phyloP scores from a whole-genome alignment of 176 grass and related monocot genomes.

The Aegilops sharonensis region DNA sequence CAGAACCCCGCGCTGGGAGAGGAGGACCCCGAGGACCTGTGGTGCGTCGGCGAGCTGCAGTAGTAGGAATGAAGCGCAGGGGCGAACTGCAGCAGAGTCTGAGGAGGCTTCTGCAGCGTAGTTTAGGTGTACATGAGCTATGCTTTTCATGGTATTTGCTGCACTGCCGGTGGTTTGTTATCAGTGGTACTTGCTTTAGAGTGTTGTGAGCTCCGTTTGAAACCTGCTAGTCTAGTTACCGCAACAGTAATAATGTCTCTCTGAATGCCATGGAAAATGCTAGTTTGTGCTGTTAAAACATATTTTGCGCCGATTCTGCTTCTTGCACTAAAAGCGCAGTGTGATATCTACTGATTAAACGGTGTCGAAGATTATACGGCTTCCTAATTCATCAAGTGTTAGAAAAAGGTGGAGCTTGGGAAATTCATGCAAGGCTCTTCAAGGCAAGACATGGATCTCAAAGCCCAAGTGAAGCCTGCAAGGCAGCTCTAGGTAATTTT shows the following conservation, averaged over 20 bases:
- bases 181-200: not conserved
- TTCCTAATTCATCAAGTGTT: no score
- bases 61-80: not conserved
- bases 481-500: no score
- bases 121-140: conserved; percentile 34
- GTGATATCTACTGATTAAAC: no score
- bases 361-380: no score
- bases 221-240: not conserved
- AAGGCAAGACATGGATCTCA: no score
- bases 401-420: no score
- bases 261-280: not conserved
- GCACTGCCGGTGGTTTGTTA: conserved; percentile 11
- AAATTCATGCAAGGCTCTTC: no score
- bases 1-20: conserved; percentile 2
- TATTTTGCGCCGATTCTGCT: not conserved
- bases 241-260: not conserved
- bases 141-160: conserved; percentile 21
- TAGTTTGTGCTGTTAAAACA: not conserved
- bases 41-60: not conserved
- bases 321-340: not conserved
- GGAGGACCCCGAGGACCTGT: conserved; percentile 7
- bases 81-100: not conserved
- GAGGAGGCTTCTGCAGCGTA: conserved; percentile 19
- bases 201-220: not conserved
- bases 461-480: no score